Evolutionary conservation across 768 basidiomycete species (phyloP).

Genomic region (Mycena alexandri): DNA sequence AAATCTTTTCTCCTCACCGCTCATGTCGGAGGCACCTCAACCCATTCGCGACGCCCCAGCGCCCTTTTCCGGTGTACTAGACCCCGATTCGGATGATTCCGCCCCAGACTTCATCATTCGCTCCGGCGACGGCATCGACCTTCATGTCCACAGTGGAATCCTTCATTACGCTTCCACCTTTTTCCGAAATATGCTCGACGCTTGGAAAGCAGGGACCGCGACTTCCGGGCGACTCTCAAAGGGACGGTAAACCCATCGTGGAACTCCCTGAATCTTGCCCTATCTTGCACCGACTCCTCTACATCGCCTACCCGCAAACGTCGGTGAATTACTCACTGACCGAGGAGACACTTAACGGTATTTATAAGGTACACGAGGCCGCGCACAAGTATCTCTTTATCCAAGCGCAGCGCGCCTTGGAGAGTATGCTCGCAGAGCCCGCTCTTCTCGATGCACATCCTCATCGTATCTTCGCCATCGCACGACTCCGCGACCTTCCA

Average conservation of each 20-base stretch:
- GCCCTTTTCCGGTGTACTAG: no score
- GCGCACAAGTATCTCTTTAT: constrained; percentile 3
- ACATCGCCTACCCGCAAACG: background rate
- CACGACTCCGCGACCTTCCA: background rate
- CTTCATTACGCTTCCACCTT: background rate
- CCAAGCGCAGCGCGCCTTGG: background rate
- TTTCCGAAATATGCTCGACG: background rate
- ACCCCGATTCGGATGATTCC: no score
- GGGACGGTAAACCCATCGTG: constrained; percentile 1
- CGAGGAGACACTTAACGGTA: background rate
- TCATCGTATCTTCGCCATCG: constrained; percentile 8
- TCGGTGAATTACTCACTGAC: background rate
- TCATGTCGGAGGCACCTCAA: no score
- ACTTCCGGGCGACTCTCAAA: background rate
- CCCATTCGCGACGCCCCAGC: no score
- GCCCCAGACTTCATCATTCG: constrained; percentile 4
- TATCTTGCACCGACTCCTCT: background rate
- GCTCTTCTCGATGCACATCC: constrained; percentile 6
- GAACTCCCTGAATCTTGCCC: background rate
- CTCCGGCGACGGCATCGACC: background rate
- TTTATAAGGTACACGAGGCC: background rate
- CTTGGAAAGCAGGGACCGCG: background rate
- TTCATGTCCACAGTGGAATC: background rate
- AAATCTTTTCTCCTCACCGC: no score
- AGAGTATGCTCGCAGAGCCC: background rate